Evolutionary conservation across 805 yeast species (phyloP).

Genomic region (Metschnikowia borealis): DNA sequence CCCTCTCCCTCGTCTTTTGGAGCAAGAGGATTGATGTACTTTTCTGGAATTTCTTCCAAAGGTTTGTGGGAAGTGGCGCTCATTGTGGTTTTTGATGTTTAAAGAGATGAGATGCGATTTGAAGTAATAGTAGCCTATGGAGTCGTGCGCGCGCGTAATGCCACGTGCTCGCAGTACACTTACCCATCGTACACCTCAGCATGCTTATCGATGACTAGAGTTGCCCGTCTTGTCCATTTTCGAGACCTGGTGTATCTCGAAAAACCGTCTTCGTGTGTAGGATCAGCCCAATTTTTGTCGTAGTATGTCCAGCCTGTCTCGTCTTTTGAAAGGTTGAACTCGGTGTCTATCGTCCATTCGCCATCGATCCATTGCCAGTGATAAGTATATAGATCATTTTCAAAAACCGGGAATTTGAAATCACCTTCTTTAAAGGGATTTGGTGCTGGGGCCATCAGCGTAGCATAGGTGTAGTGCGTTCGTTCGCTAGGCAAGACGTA

Average conservation of each 20-base stretch:
- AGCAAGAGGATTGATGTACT: constrained; percentile 30
- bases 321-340: constrained; percentile 33
- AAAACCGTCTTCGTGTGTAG: constrained; percentile 41
- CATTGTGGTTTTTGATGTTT: constrained; percentile 19
- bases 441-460: constrained; percentile 28
- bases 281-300: constrained; percentile 48
- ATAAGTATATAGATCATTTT: constrained; percentile 33
- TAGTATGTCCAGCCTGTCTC: constrained; percentile 53
- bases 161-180: not conserved
- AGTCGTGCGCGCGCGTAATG: constrained; percentile 4
- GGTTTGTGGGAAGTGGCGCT: constrained; percentile 27
- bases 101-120: constrained; percentile 7
- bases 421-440: constrained; percentile 16
- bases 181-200: constrained; percentile 10
- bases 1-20: constrained; percentile 44
- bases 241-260: constrained; percentile 50
- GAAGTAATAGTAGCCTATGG: not conserved
- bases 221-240: constrained; percentile 48
- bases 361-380: constrained; percentile 59
- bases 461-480: constrained; percentile 43
- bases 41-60: constrained; percentile 33
- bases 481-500: constrained; percentile 51
- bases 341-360: constrained; percentile 45
- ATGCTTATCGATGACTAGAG: constrained; percentile 23
- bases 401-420: constrained; percentile 45